Conservation (phyloP, 176 grass and related monocot species). For the Elymus sibiricus region DNA sequence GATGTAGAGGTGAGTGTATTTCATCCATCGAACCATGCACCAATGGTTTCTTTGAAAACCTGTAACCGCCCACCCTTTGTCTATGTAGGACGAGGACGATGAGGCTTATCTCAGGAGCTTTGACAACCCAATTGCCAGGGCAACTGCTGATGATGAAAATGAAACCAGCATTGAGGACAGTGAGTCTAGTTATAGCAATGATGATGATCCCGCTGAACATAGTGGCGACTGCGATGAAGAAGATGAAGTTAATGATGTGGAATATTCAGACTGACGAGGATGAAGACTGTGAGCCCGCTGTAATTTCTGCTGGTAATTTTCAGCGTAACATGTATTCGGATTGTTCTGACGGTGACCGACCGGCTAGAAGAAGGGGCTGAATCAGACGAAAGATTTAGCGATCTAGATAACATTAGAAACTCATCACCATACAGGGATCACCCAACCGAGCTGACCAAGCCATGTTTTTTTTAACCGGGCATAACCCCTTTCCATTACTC, state of each 20-base stretch:
- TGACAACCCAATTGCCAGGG: constrained; percentile 7
- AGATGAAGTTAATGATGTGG: background rate
- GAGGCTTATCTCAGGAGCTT: constrained; percentile 46
- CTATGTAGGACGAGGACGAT: constrained; percentile 46
- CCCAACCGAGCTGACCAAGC: background rate
- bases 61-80: background rate
- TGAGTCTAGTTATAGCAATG: background rate
- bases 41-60: background rate
- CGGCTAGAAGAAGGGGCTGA: background rate
- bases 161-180: background rate
- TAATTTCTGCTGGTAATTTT: background rate
- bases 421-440: background rate
- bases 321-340: background rate
- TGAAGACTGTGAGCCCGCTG: background rate
- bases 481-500: too few species aligned
- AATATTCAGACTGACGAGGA: background rate
- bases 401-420: background rate
- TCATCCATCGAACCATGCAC: background rate
- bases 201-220: constrained; percentile 26
- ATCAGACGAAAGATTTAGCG: background rate
- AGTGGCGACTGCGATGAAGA: constrained; percentile 7
- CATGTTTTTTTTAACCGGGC: too few species aligned
- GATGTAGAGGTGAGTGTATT: constrained; percentile 52
- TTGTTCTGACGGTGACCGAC: background rate
- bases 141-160: constrained; percentile 18